Conservation (phyloP, 1,139 yeast genomes). For the Lodderomyces elongisporus region DNA sequence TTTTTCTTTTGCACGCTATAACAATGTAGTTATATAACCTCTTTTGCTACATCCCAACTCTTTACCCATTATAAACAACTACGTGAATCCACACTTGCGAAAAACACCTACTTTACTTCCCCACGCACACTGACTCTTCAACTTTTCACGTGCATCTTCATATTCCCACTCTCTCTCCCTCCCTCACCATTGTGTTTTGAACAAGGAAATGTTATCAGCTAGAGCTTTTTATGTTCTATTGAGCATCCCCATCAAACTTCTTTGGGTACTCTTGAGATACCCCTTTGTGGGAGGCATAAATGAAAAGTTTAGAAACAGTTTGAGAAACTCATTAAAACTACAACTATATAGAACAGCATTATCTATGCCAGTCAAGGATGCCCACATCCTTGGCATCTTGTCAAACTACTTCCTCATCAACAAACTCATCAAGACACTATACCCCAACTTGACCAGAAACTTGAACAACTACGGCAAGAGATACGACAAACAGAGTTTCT, state of each 20-base stretch:
- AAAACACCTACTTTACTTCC: no score
- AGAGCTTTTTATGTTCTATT: slow-evolving; percentile 7
- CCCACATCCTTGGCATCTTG: slow-evolving; percentile 4
- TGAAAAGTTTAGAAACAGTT: slow-evolving; percentile 6
- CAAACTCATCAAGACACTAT: slow-evolving; percentile 5
- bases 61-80: no score
- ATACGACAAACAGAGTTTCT: slow-evolving; percentile 29
- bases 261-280: slow-evolving; percentile 7
- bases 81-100: no score
- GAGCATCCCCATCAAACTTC: slow-evolving; percentile 8
- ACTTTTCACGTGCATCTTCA: no score
- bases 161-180: no score
- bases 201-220: slow-evolving; percentile 1
- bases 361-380: slow-evolving; percentile 9
- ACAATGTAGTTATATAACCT: no score
- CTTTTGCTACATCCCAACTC: no score
- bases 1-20: no score
- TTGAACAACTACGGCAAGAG: slow-evolving; percentile 30
- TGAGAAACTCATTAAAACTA: slow-evolving; percentile 9
- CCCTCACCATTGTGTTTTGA: no score
- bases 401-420: slow-evolving; percentile 8
- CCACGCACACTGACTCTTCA: no score
- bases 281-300: slow-evolving; percentile 12
- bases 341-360: slow-evolving; percentile 8
- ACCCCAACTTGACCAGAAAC: slow-evolving; percentile 9